These are phyloP conservation scores for Nicotiana tomentosiformis DNA, from an alignment of 257 asterid genomes.

Conservation along the genomic window DNA sequence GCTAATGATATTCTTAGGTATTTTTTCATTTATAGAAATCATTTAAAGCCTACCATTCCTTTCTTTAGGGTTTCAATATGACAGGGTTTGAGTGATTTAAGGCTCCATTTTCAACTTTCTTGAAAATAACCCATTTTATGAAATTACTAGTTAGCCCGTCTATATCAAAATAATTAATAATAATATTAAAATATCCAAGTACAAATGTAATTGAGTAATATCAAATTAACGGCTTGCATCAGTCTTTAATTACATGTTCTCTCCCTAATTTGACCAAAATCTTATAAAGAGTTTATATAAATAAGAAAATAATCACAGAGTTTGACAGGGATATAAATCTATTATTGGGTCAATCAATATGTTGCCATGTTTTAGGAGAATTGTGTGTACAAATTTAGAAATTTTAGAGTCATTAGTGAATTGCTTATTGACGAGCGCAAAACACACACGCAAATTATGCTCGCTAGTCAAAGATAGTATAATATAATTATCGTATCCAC, in stretches of 20 bases:
- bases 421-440: background rate
- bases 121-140: background rate
- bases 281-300: background rate
- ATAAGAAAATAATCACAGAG: background rate
- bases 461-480: no score
- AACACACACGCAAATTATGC: no score
- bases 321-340: background rate
- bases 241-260: background rate
- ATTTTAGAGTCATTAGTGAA: background rate
- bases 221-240: background rate
- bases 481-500: no score
- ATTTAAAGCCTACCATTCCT: constrained; percentile 8
- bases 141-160: background rate
- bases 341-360: background rate
- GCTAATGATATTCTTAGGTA: constrained; percentile 27
- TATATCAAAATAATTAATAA: no score
- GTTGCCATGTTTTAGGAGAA: background rate
- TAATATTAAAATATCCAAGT: background rate
- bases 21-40: constrained; percentile 18
- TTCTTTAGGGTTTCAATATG: background rate
- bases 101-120: background rate
- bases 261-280: background rate
- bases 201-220: background rate
- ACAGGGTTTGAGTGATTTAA: background rate
- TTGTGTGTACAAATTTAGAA: background rate